Evolutionary conservation across 2,329 filamentous ascomycete species (phyloP).

Genomic region (Venturiaceae sp.): DNA sequence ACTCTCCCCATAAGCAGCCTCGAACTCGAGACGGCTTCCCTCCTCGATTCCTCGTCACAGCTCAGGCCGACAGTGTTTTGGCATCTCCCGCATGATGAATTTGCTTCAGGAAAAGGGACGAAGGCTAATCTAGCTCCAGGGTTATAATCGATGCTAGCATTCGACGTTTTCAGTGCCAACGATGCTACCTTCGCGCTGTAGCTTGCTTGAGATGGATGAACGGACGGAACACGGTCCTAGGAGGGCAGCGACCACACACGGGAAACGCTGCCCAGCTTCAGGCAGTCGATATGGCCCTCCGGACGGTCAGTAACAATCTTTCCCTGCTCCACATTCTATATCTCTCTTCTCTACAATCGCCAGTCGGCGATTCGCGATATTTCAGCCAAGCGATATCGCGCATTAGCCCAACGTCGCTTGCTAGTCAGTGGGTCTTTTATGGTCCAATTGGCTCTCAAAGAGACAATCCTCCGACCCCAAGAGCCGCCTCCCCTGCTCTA

Average conservation of each 20-base stretch:
- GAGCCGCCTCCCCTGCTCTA: too few species aligned
- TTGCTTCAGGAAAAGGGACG: not conserved
- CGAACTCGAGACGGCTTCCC: too few species aligned
- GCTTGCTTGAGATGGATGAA: slow-evolving; percentile 51
- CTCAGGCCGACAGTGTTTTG: too few species aligned
- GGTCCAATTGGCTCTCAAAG: not conserved
- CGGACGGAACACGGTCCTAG: slow-evolving; percentile 39
- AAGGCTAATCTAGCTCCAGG: slow-evolving; percentile 16
- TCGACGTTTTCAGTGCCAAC: slow-evolving; percentile 52
- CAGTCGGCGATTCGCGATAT: not conserved
- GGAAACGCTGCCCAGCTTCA: slow-evolving; percentile 39
- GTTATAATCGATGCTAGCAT: slow-evolving; percentile 51
- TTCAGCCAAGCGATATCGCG: not conserved
- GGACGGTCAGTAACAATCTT: slow-evolving; percentile 29
- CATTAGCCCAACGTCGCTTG: not conserved
- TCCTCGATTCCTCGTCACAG: too few species aligned
- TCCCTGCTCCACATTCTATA: not conserved
- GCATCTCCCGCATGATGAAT: too few species aligned
- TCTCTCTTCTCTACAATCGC: not conserved
- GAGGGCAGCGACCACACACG: slow-evolving; percentile 38
- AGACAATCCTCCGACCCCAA: not conserved
- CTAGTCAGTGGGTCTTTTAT: not conserved
- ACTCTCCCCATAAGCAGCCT: too few species aligned
- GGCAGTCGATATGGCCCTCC: slow-evolving; percentile 36
- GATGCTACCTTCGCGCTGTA: slow-evolving; percentile 48